Evolutionary conservation across 2,329 filamentous ascomycete genomes (phyloP), one percentile per base, ranked within the genome.

Genomic region (Calonectria henricotiae): DNA sequence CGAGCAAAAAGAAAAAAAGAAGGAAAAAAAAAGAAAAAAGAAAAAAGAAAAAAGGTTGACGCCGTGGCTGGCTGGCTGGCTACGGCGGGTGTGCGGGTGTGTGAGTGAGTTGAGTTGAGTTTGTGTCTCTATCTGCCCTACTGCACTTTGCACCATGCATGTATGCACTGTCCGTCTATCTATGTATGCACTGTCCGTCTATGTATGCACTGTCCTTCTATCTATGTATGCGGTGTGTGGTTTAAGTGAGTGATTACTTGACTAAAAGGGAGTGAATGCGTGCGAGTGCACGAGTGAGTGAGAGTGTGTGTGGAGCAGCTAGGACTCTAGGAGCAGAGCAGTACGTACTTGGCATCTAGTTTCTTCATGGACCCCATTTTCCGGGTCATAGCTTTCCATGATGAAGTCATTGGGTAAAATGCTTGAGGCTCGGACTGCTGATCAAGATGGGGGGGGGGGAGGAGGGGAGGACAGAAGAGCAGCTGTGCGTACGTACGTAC

Each of bases 1-100:
- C 20, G 20, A 20, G 20, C 20, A 20, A 20, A 20, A 1, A 20
- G 20, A 20, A 20, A 20, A 20, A 20, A 20, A 20, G 20, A 20
- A 20, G 1, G 20, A 20, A 20, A 20, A 20, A 20, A 20, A 20
- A 20, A 20, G 20, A 20, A 20, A 20, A 20, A 20, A 20, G 20
- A 20, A 20, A 20, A n/a, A 3, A 13, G 13, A 12, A n/a, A 7
- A 58, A 39, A 58, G 51, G 51, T 58, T 58, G 51, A 58, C 51
- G 51, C 51, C 51, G 51, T 58, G 51, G 51, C 51, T 55, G 51
- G 51, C 32, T 35, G 27, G 46, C 25, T 5, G 25, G 49, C 20
- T 20, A 20, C 20, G 20, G 20, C 20, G 20, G 20, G 35, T 27
- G 35, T 37, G 51, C 20, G 51, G 11, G 32, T 58, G 32, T 20